Percentiles rank a stretch among this genome's conserved stretches.
phyloP scores from a whole-genome alignment of 345 rosid genomes.

The Cardiospermum halicacabum region DNA sequence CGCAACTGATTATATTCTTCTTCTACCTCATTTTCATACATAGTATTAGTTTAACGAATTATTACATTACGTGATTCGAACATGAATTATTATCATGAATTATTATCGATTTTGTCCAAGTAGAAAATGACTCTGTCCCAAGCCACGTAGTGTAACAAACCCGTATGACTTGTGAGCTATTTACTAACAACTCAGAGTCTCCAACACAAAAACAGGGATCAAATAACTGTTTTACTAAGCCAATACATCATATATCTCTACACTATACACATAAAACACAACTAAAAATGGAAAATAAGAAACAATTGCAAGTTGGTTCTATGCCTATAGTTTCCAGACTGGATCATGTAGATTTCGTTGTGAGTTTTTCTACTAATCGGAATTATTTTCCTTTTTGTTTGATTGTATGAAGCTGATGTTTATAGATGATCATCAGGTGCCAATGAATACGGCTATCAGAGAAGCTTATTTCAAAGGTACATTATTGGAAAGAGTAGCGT shows the following conservation, averaged over 20 bases:
- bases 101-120: no score
- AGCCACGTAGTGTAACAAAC: conserved; percentile 25
- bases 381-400: neutral
- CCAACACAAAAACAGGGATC: conserved; percentile 15
- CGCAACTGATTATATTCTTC: neutral
- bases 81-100: no score
- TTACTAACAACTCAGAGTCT: neutral
- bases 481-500: conserved; percentile 55
- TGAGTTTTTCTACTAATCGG: conserved; percentile 24
- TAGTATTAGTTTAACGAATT: no score
- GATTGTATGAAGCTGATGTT: neutral
- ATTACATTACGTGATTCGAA: no score
- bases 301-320: conserved; percentile 33
- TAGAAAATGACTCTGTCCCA: no score
- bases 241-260: neutral
- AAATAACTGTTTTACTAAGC: conserved; percentile 24
- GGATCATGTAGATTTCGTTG: conserved; percentile 72
- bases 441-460: conserved; percentile 46
- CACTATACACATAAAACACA: neutral
- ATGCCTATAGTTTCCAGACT: conserved; percentile 57
- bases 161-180: conserved; percentile 19
- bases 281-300: conserved; percentile 41
- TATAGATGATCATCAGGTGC: conserved; percentile 46
- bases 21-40: neutral
- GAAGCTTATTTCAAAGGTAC: conserved; percentile 79